Conservation (phyloP, 768 basidiomycete species). For the Chlorophyllum brunneum region DNA sequence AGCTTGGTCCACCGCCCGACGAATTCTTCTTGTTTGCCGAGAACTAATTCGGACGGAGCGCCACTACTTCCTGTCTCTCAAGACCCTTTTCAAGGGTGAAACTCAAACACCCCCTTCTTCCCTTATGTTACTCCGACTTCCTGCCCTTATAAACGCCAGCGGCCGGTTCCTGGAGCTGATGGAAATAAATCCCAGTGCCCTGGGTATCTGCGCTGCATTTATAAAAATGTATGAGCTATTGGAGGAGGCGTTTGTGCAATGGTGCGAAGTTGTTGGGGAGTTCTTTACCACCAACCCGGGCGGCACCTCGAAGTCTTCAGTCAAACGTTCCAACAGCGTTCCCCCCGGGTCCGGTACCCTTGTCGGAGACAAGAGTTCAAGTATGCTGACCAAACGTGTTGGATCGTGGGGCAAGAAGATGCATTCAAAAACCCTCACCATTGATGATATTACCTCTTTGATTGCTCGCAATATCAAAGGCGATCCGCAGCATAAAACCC, state of each 20-base stretch:
- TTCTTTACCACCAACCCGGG: background rate
- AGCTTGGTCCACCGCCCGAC: slow-evolving; percentile 34
- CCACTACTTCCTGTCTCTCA: slow-evolving; percentile 36
- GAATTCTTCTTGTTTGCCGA: slow-evolving; percentile 34
- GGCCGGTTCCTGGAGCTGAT: slow-evolving; percentile 43
- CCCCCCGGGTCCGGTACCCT: background rate
- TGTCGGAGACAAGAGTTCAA: background rate
- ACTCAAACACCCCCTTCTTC: slow-evolving; percentile 44
- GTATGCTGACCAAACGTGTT: slow-evolving; percentile 12
- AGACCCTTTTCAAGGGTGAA: slow-evolving; percentile 28
- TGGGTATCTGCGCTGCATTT: slow-evolving; percentile 61
- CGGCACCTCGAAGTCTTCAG: background rate
- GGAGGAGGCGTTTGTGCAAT: slow-evolving; percentile 52
- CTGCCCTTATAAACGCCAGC: slow-evolving; percentile 47
- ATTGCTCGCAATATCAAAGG: background rate
- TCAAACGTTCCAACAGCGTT: slow-evolving; percentile 6
- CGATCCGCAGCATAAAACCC: slow-evolving; percentile 16
- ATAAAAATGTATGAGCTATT: slow-evolving; percentile 46
- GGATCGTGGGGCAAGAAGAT: slow-evolving; percentile 17
- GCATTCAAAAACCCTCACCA: slow-evolving; percentile 5
- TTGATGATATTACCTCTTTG: slow-evolving; percentile 3
- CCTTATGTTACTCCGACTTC: slow-evolving; percentile 48
- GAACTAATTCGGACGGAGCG: slow-evolving; percentile 41
- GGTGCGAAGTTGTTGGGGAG: slow-evolving; percentile 52
- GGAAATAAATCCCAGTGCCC: slow-evolving; percentile 57